Evolutionary conservation across 805 yeast species (phyloP).

Genomic region (Saccharomyces paradoxus): DNA sequence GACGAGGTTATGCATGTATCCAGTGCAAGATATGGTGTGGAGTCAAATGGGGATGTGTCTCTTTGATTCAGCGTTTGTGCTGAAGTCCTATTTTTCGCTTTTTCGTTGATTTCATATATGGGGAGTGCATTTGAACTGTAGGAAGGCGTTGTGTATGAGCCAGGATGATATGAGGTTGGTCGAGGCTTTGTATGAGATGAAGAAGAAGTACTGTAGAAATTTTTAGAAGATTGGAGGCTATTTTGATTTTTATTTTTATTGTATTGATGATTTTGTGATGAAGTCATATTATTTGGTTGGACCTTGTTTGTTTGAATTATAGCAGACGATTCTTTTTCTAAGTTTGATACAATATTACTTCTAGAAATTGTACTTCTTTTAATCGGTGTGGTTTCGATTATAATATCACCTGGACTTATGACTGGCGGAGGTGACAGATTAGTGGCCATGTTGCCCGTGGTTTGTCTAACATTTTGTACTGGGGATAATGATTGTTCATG

Average conservation of each 20-base stretch:
- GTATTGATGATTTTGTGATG: background rate
- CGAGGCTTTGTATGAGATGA: slow-evolving; percentile 10
- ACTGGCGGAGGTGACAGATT: background rate
- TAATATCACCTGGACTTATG: background rate
- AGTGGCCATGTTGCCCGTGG: slow-evolving; percentile 4
- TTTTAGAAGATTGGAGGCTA: slow-evolving; percentile 6
- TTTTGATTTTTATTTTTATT: background rate
- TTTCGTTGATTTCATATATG: background rate
- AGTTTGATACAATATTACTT: background rate
- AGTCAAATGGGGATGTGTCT: slow-evolving; percentile 14
- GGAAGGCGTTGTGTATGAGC: background rate
- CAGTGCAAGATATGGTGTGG: slow-evolving; percentile 11
- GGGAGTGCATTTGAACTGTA: background rate
- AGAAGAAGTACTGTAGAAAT: slow-evolving; percentile 25
- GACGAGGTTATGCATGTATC: slow-evolving; percentile 6
- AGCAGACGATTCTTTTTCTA: background rate
- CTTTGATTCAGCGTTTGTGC: background rate
- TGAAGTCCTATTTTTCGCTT: background rate
- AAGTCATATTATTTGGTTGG: background rate
- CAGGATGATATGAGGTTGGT: background rate
- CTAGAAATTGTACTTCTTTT: slow-evolving; percentile 4
- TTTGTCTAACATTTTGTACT: slow-evolving; percentile 11
- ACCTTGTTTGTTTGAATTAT: background rate
- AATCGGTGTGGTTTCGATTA: slow-evolving; percentile 33
- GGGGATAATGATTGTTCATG: slow-evolving; percentile 10